Evolutionary conservation across 139 green algal species (phyloP).

Genomic region (Chlamydomonas urium): DNA sequence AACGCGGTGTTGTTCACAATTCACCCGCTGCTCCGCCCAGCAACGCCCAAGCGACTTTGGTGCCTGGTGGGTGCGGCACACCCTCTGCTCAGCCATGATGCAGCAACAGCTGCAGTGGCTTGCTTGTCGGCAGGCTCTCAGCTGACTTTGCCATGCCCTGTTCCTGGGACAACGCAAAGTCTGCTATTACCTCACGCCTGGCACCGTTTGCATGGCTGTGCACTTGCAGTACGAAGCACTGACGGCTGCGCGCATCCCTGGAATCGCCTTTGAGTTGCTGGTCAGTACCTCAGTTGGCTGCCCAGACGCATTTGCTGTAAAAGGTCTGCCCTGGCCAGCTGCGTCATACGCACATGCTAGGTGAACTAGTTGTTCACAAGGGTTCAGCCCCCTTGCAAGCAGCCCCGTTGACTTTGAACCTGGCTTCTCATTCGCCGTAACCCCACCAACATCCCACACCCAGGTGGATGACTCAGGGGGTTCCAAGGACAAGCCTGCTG

Average conservation of each 20-base stretch:
- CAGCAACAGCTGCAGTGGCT: too few relatives aligned
- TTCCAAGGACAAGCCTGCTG: not conserved
- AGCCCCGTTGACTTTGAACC: not conserved
- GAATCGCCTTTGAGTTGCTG: not conserved
- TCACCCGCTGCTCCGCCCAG: slow-evolving; percentile 13
- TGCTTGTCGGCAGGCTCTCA: too few relatives aligned
- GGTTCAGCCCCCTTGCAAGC: not conserved
- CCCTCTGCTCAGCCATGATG: not conserved
- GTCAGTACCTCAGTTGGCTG: not conserved
- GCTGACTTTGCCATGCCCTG: too few relatives aligned
- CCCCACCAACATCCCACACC: not conserved
- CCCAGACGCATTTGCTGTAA: not conserved
- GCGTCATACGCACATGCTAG: too few relatives aligned
- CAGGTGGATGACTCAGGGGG: not conserved
- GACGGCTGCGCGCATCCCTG: not conserved
- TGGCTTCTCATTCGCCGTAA: too few relatives aligned
- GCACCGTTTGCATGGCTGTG: too few relatives aligned
- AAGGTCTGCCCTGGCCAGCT: not conserved
- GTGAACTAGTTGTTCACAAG: too few relatives aligned
- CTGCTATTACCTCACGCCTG: not conserved
- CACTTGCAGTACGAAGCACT: slow-evolving; percentile 6
- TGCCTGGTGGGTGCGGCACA: not conserved
- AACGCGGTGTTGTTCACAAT: slow-evolving; percentile 13
- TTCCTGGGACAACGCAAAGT: not conserved
- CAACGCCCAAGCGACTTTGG: slow-evolving; percentile 5